Base-by-base conservation (phyloP, 164 flowering plant genomes). In the Malania oleifera region DNA sequence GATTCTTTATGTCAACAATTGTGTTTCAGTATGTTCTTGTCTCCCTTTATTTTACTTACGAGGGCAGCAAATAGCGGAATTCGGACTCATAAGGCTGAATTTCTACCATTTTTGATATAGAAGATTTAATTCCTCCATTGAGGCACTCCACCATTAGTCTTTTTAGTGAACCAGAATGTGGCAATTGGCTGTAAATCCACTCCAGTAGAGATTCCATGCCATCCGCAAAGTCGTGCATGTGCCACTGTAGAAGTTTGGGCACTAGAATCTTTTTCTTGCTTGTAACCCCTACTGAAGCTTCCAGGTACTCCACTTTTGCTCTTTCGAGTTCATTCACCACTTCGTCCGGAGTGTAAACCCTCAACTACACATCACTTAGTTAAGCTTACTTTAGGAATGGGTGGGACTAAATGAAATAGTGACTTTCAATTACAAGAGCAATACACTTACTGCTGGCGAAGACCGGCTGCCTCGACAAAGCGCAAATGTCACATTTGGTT, bases 391-490 rank as follows among this genome's bases (percentile, higher is more conserved):
- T 38, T 28, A 18, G 18, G 22, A 35, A 54, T 26, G 39, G 31
- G 25, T 41, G 6, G n/a, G 19, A 41, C 1, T 7, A 7, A 34
- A 15, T 43, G 20, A 28, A 6, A 24, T 24, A 39, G 44, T 54
- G 25, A 9, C 11, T 12, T 11, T 12, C 11, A 20, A 56, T 15
- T 22, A 43, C 40, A 47, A 38, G 40, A 50, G 38, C 55, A 15
- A 3, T 49, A 22, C 35, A 77, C 91, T 80, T 78, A 92, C 98
- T 43, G 96, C 93, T 47, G 98, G 98, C 22, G 98, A 92, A 47
- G 98, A 89, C 89, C 96, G 81, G 54, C 79, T 85, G 70, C 98
- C 98, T 56, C 96, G 80, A 71, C 95, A 89, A 56, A 92, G 91
- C 24, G 95, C 93, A 67, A 92, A 92, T 57, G 91, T 87, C 48